Base-by-base conservation (phyloP, 805 yeast genomes). In the Wickerhamiella sergipiensis region DNA sequence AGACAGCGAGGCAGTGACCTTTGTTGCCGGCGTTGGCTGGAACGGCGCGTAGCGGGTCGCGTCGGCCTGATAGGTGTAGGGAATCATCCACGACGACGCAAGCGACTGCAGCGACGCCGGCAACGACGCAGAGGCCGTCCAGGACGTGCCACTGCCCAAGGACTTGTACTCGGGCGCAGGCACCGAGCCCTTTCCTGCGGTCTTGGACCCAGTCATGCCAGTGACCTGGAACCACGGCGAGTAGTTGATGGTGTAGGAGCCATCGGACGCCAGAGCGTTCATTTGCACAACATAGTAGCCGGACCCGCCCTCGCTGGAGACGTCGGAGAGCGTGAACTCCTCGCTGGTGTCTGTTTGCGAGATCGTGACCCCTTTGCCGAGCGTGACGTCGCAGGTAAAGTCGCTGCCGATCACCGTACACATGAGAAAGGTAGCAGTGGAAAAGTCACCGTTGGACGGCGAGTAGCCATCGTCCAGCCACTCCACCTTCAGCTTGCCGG, bases 11-110 rank as follows among this genome's bases (percentile, higher is more conserved):
- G 71, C 77, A 0, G 95, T 84, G 23, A 87, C 77, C 9, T 68
- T 69, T 1, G 83, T 61, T 3, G 82, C 85, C 6, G 98, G 97
- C 67, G 87, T 95, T 53, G 72, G 64, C 68, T 89, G 97, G 95
- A 88, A 86, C 49, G 97, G 96, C 1, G 97, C 97, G 65, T 68
- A 85, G 59, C 89, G 76, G 9, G 85, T 78, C 19, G 58, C 66
- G 29, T 95, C 95, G 0, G 92, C 82, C 69, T 90, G 97, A 59
- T 59, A 55, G 2, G 85, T 76, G 68, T 89, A 90, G 1, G 94
- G 75, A 6, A 88, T 47, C 46, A 29, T 31, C 70, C 73, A 24
- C 71, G 71, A 6, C 68, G 43, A 73, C 70, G n/a, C n/a, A n/a
- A 7, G 72, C 56, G 12, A 59, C 62, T 1, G 62, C 59, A 19